phyloP scores from a whole-genome alignment of 768 basidiomycete genomes.

The Lactarius trivialis region DNA sequence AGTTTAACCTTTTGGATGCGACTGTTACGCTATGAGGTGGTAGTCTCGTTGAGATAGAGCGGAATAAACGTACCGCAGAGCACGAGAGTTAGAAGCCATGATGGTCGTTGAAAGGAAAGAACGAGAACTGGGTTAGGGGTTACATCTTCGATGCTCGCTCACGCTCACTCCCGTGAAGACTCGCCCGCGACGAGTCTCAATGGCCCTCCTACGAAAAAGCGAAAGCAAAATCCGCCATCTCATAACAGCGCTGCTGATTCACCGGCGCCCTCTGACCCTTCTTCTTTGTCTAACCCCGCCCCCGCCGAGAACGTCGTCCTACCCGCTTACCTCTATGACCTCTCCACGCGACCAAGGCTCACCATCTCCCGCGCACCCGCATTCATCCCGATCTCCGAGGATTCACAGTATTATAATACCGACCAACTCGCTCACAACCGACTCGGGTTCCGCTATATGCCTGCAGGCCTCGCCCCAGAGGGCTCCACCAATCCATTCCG shows the following conservation, averaged over 20 bases:
- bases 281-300: slow-evolving; percentile 26
- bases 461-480: slow-evolving; percentile 63
- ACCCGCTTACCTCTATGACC: slow-evolving; percentile 53
- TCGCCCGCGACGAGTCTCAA: slow-evolving; percentile 19
- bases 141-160: slow-evolving; percentile 10
- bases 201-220: slow-evolving; percentile 17
- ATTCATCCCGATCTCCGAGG: slow-evolving; percentile 54
- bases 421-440: slow-evolving; percentile 70
- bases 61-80: slow-evolving; percentile 10
- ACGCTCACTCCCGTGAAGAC: slow-evolving; percentile 28
- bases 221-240: slow-evolving; percentile 20
- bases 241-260: slow-evolving; percentile 29
- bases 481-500: slow-evolving; percentile 59
- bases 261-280: slow-evolving; percentile 32
- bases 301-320: slow-evolving; percentile 45
- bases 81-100: slow-evolving; percentile 4
- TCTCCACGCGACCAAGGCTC: slow-evolving; percentile 62
- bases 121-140: slow-evolving; percentile 17
- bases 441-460: slow-evolving; percentile 72
- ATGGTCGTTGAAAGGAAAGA: not conserved
- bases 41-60: not conserved
- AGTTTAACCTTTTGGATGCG: slow-evolving; percentile 66
- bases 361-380: slow-evolving; percentile 68
- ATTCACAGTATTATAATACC: slow-evolving; percentile 54
- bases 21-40: slow-evolving; percentile 31